Conservation (phyloP, 2,329 filamentous ascomycete genomes). For the Colletotrichum sp. region DNA sequence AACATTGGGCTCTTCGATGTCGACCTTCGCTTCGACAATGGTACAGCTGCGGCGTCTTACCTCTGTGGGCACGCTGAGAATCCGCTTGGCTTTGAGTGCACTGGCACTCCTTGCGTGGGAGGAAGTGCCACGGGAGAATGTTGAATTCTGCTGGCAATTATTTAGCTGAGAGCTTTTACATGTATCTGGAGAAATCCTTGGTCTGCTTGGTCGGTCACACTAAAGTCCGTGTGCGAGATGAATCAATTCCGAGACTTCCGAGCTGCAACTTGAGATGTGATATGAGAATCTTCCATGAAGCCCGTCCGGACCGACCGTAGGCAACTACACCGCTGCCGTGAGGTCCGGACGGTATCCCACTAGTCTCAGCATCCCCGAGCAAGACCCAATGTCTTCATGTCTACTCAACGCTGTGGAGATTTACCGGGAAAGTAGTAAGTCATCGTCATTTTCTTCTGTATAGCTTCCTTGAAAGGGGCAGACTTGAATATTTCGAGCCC, state of each 20-base stretch:
- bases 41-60: background rate
- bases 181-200: background rate
- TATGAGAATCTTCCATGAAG: background rate
- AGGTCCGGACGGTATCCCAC: background rate
- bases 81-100: background rate
- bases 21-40: background rate
- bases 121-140: background rate
- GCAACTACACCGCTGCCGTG: background rate
- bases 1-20: conserved; percentile 1
- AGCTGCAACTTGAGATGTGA: background rate
- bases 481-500: background rate
- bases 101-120: background rate
- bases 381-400: background rate
- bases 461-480: background rate
- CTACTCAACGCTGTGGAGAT: background rate
- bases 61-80: background rate
- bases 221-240: background rate
- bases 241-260: background rate
- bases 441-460: background rate
- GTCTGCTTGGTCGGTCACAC: background rate
- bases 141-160: background rate
- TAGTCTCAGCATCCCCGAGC: background rate
- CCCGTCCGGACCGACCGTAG: background rate
- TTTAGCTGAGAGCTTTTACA: background rate
- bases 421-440: background rate